phyloP scores from a whole-genome alignment of 2,329 filamentous ascomycete species.

The Ophiostoma angusticollis region DNA sequence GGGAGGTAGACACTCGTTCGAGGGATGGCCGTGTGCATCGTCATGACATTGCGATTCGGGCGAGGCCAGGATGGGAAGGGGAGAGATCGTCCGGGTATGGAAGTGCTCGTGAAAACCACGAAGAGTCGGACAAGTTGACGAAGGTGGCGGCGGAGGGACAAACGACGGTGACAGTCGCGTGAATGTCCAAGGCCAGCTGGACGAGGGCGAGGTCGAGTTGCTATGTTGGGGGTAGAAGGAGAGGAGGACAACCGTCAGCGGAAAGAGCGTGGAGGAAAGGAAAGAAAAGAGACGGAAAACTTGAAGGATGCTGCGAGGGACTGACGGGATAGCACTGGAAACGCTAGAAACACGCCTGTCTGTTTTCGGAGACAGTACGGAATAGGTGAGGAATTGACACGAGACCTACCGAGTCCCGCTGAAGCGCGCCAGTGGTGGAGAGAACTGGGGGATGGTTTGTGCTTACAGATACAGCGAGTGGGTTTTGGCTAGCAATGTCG shows the following conservation, averaged over 20 bases:
- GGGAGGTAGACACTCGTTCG: constrained; percentile 20
- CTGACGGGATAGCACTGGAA: background rate
- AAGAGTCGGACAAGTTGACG: too few relatives aligned
- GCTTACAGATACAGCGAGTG: constrained; percentile 4
- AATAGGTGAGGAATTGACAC: constrained; percentile 1
- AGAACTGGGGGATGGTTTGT: constrained; percentile 5
- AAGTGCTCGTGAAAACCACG: too few relatives aligned
- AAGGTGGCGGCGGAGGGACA: too few relatives aligned
- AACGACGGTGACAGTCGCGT: too few relatives aligned
- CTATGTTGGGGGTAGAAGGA: background rate
- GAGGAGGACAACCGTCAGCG: background rate
- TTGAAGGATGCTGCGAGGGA: constrained; percentile 3
- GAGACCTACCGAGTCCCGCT: constrained; percentile 6
- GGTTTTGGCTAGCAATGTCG: constrained; percentile 4
- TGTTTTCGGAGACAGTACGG: background rate
- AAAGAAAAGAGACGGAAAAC: constrained; percentile 1
- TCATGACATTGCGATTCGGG: constrained; percentile 21
- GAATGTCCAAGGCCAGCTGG: too few relatives aligned
- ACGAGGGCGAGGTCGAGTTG: background rate
- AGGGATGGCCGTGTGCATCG: constrained; percentile 25
- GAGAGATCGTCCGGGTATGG: too few relatives aligned
- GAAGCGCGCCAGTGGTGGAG: background rate
- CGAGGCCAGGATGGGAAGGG: background rate
- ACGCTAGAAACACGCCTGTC: constrained; percentile 7
- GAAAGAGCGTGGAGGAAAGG: background rate